Evolutionary conservation across 352 stramenopile genomes (phyloP).

Genomic region (Globisporangium alternatum): DNA sequence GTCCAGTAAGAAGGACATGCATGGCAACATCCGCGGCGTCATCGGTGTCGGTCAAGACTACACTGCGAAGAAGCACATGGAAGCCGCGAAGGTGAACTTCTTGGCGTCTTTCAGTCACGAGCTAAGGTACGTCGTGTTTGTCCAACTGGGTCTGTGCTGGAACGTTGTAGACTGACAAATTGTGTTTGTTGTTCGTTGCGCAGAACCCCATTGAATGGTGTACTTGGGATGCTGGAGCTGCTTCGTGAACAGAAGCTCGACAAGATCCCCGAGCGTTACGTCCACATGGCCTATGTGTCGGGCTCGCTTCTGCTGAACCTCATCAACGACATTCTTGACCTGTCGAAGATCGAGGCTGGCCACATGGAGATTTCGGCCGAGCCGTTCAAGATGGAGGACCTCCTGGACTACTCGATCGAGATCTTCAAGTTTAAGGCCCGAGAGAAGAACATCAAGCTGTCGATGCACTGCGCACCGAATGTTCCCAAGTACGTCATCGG

Average conservation of each 20-base stretch:
- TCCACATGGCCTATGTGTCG: constrained; percentile 72
- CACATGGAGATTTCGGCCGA: constrained; percentile 80
- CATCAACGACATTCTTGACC: constrained; percentile 87
- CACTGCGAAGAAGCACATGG: constrained; percentile 76
- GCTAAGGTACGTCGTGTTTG: constrained; percentile 21
- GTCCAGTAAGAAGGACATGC: constrained; percentile 79
- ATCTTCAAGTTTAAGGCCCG: constrained; percentile 81
- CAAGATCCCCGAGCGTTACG: constrained; percentile 56
- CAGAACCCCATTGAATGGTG: constrained; percentile 71
- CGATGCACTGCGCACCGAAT: constrained; percentile 46
- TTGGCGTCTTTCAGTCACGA: constrained; percentile 70
- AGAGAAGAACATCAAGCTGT: constrained; percentile 82
- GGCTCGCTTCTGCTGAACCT: constrained; percentile 64
- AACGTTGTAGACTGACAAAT: neutral
- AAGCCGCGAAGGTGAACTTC: constrained; percentile 65
- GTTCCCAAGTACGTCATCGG: constrained; percentile 57
- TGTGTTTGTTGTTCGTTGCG: neutral
- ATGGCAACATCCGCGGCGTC: constrained; percentile 85
- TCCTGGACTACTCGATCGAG: constrained; percentile 76
- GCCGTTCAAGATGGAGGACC: constrained; percentile 69
- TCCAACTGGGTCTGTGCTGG: neutral
- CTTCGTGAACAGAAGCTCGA: constrained; percentile 61
- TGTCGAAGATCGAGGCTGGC: constrained; percentile 90
- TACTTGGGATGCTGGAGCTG: constrained; percentile 77
- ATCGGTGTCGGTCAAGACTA: constrained; percentile 89